Base-by-base conservation (phyloP, 495 filamentous ascomycete genomes). In the Trichoderma reesei region DNA sequence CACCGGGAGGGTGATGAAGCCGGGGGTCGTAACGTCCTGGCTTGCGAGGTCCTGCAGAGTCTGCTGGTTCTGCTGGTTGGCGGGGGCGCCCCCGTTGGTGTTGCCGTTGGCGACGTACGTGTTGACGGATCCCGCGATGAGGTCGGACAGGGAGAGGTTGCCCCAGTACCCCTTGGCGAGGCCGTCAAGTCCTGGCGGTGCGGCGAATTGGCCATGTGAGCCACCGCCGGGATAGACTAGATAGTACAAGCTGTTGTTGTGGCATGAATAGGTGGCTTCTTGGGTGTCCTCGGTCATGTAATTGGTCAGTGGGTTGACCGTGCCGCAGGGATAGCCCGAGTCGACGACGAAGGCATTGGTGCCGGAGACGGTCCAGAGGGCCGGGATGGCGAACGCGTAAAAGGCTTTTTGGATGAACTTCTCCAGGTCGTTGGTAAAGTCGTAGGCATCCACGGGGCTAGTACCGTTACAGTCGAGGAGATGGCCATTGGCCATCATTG, bases 371-470 rank as follows among this genome's bases (percentile, higher is more conserved):
- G 63, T 54, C 74, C 73, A 77, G 6, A 72, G n/a, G 18, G 64
- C 59, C 1, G 75, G 72, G 60, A 75, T 75, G n/a, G 68, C 54
- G 63, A 61, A 77, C 44, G 62, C 73, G 66, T 65, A 75, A 59
- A 74, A 70, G 37, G 66, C 38, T 63, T 71, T 75, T 38, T 14
- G 14, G 51, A 68, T 42, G 60, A 41, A 64, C 54, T 46, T 42
- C 33, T 54, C 41, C 10, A 68, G 31, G 14, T 46, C 38, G 20
- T n/a, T 10, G 11, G 41, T 42, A 26, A 2, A 0, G 20, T 0
- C 63, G 3, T 18, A 20, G 51, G 14, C 10, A 9, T 1, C 54
- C 6, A 56, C 60, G 46, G 51, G 41, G 37, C 20, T 41, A 38
- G 31, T 11, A 20, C 41, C 56, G 26, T 37, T 26, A 48, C 72